A percentile compares a stretch with the other conserved stretches of the same genome.
These are phyloP conservation scores for Thuja plicata DNA, from an alignment of 83 land plant species.

Conservation along the genomic window DNA sequence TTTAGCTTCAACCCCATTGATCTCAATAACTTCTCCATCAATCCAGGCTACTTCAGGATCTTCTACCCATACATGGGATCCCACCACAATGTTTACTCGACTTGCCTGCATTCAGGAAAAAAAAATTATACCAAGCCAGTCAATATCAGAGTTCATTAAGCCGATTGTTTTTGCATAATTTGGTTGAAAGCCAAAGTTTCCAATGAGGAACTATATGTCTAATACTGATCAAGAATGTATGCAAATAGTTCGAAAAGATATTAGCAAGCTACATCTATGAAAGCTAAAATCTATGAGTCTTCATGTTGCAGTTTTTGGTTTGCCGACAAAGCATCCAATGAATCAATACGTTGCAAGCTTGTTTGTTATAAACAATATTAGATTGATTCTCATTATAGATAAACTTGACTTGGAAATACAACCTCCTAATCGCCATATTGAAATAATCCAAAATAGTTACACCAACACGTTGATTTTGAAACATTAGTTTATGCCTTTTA, in stretches of 20 bases:
- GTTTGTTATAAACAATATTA: neutral
- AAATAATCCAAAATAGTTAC: neutral
- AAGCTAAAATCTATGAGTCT: neutral
- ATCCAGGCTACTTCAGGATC: conserved; percentile 56
- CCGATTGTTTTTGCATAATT: neutral
- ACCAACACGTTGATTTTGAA: neutral
- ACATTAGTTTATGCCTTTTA: neutral
- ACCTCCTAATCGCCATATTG: neutral
- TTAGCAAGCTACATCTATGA: neutral
- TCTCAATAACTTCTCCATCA: conserved; percentile 49
- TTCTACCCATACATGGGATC: conserved; percentile 57
- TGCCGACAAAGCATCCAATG: neutral
- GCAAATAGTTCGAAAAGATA: neutral
- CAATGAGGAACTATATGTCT: neutral
- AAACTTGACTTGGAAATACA: neutral
- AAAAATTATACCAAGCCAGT: neutral
- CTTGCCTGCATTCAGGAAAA: conserved; percentile 26
- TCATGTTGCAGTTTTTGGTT: neutral
- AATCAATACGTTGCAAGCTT: neutral
- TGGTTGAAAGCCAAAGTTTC: neutral
- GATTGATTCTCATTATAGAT: neutral
- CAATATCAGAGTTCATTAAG: neutral
- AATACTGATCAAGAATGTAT: neutral
- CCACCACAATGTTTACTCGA: conserved; percentile 44
- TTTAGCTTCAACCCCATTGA: conserved; percentile 44